These are phyloP conservation scores for Leccinum brunneo-olivaceum DNA, from an alignment of 1,284 basidiomycete genomes.

Conservation along the genomic window DNA sequence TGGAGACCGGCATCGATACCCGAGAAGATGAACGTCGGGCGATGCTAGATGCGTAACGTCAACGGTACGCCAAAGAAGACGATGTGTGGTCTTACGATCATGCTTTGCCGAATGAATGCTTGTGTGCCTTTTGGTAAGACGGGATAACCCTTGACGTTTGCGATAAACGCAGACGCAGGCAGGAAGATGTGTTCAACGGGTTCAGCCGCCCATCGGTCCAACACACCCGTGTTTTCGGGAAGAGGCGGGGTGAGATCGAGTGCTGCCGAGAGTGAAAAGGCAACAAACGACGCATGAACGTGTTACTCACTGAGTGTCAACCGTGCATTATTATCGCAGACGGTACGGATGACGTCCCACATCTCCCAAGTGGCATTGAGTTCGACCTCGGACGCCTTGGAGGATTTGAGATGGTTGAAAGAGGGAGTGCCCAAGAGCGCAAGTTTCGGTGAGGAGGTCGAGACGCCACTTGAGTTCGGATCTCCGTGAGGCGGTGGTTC, in stretches of 20 bases:
- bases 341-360: constrained; percentile 89
- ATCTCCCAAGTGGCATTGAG: constrained; percentile 92
- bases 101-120: constrained; percentile 79
- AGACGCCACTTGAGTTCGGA: constrained; percentile 12
- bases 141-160: constrained; percentile 95
- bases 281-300: constrained; percentile 4
- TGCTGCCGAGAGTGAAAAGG: constrained; percentile 41
- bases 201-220: constrained; percentile 88
- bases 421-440: constrained; percentile 25
- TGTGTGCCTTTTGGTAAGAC: constrained; percentile 92
- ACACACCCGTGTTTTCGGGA: constrained; percentile 61
- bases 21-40: constrained; percentile 77
- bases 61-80: constrained; percentile 10
- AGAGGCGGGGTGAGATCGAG: constrained; percentile 87
- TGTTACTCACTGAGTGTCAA: constrained; percentile 71
- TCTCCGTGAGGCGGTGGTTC: constrained; percentile 27
- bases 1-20: constrained; percentile 62
- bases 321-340: constrained; percentile 84
- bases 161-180: constrained; percentile 87
- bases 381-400: constrained; percentile 46
- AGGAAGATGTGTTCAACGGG: constrained; percentile 84
- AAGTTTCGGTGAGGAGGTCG: constrained; percentile 32
- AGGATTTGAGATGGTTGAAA: constrained; percentile 19
- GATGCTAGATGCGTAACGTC: constrained; percentile 46
- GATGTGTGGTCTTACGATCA: constrained; percentile 58